phyloP scores from a whole-genome alignment of 768 basidiomycete genomes.

The Trametes gibbosa region DNA sequence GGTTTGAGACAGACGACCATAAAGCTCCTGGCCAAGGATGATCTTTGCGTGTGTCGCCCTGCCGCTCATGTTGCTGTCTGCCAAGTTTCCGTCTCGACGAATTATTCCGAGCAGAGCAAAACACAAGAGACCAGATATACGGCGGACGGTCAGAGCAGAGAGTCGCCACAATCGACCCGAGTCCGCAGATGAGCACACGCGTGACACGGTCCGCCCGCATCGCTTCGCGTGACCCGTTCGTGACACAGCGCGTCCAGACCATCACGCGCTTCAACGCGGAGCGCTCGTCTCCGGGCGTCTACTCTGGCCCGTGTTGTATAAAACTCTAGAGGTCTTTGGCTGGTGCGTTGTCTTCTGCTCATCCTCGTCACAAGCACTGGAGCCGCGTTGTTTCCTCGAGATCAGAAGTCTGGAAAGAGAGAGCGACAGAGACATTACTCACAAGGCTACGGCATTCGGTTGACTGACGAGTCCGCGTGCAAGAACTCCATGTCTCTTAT shows the following conservation, averaged over 20 bases:
- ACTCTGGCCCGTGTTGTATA: too few relatives aligned
- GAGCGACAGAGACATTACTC: too few relatives aligned
- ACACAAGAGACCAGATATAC: neutral
- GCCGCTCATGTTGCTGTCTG: constrained; percentile 7
- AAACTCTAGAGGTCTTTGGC: too few relatives aligned
- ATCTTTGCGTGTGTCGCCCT: constrained; percentile 66
- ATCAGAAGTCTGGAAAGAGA: too few relatives aligned
- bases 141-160: neutral
- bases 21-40: constrained; percentile 76
- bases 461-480: too few relatives aligned
- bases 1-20: constrained; percentile 54
- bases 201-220: constrained; percentile 1
- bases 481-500: too few relatives aligned
- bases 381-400: too few relatives aligned
- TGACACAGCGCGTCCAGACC: constrained; percentile 8
- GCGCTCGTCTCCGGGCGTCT: too few relatives aligned
- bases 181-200: neutral
- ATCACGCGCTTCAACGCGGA: too few relatives aligned
- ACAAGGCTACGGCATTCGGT: too few relatives aligned
- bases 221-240: neutral
- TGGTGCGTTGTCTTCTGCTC: too few relatives aligned
- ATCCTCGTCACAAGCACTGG: too few relatives aligned
- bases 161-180: constrained; percentile 1
- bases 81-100: neutral
- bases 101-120: neutral